These are phyloP conservation scores for Lodderomyces beijingensis DNA, from an alignment of 1,139 yeast genomes.

Conservation along the genomic window DNA sequence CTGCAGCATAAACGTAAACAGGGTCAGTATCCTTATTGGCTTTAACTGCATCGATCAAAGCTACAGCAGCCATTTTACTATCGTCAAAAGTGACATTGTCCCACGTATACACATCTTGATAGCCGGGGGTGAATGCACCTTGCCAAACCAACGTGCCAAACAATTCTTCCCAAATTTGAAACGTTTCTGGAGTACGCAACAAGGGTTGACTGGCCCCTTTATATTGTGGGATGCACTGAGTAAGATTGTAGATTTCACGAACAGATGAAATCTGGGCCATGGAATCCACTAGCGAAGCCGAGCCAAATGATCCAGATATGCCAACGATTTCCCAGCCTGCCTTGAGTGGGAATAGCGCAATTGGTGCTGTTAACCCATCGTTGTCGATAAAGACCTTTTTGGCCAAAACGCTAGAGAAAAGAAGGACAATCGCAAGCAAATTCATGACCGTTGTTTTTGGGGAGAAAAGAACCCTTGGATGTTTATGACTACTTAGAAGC, in stretches of 20 bases:
- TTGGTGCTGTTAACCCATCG: conserved; percentile 31
- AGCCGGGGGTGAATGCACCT: conserved; percentile 31
- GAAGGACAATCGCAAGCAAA: background rate
- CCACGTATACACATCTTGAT: conserved; percentile 26
- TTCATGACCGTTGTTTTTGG: no score
- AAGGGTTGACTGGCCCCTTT: conserved; percentile 35
- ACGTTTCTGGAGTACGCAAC: conserved; percentile 33
- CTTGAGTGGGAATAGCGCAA: conserved; percentile 30
- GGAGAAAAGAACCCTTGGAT: no score
- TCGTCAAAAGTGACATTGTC: conserved; percentile 24
- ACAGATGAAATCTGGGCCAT: conserved; percentile 25
- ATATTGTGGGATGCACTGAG: conserved; percentile 35
- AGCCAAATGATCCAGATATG: conserved; percentile 33
- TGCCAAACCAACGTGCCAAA: conserved; percentile 40
- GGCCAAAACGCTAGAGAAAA: conserved; percentile 5
- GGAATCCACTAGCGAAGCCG: conserved; percentile 31
- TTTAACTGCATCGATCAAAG: conserved; percentile 34
- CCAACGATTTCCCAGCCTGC: conserved; percentile 38
- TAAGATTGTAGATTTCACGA: conserved; percentile 25
- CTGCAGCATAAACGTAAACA: conserved; percentile 34
- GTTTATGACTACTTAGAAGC: no score
- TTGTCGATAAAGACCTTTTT: conserved; percentile 36
- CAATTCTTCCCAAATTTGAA: conserved; percentile 32
- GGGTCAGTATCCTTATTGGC: conserved; percentile 23
- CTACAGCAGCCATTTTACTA: conserved; percentile 29